A percentile compares a stretch with the other conserved stretches of the same genome.
Evolutionary conservation across 371 early-diverging fungal genomes (phyloP).

Genomic region (Syncephalastrum racemosum): DNA sequence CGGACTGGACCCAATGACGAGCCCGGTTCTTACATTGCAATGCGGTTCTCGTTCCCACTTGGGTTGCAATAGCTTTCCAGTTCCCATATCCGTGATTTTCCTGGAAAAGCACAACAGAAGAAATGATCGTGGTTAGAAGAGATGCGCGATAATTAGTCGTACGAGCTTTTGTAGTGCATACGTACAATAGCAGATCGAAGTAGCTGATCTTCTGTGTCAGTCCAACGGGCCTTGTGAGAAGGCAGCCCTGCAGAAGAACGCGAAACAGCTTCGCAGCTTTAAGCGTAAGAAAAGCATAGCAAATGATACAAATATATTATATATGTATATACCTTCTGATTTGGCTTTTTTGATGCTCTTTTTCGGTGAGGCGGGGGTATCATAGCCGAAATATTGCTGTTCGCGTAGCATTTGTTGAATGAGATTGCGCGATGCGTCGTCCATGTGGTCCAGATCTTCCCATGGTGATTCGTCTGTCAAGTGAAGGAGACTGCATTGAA

Average conservation of each 20-base stretch:
- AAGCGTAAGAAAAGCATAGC: too few relatives aligned
- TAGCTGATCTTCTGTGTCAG: slow-evolving; percentile 39
- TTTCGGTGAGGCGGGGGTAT: slow-evolving; percentile 22
- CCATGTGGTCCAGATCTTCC: slow-evolving; percentile 42
- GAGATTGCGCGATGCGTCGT: slow-evolving; percentile 55
- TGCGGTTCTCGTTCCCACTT: slow-evolving; percentile 58
- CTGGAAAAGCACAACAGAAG: slow-evolving; percentile 22
- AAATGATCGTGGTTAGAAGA: background rate
- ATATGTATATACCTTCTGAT: slow-evolving; percentile 8
- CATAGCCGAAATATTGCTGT: slow-evolving; percentile 57
- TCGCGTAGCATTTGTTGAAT: slow-evolving; percentile 76
- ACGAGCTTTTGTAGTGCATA: background rate
- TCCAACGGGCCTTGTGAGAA: slow-evolving; percentile 66
- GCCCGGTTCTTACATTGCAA: slow-evolving; percentile 73
- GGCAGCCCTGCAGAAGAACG: slow-evolving; percentile 57
- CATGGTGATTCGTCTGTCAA: slow-evolving; percentile 5
- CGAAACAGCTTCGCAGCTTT: background rate
- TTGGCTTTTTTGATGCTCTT: slow-evolving; percentile 14
- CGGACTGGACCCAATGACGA: slow-evolving; percentile 53
- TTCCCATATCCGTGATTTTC: slow-evolving; percentile 60
- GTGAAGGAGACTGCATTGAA: background rate
- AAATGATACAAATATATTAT: background rate
- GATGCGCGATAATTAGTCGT: background rate
- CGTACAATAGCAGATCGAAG: slow-evolving; percentile 53
- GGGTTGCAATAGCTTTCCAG: slow-evolving; percentile 61